A percentile compares a stretch with the other conserved stretches of the same genome.
phyloP scores from a whole-genome alignment of 345 rosid genomes.

The Physaria fendleri region DNA sequence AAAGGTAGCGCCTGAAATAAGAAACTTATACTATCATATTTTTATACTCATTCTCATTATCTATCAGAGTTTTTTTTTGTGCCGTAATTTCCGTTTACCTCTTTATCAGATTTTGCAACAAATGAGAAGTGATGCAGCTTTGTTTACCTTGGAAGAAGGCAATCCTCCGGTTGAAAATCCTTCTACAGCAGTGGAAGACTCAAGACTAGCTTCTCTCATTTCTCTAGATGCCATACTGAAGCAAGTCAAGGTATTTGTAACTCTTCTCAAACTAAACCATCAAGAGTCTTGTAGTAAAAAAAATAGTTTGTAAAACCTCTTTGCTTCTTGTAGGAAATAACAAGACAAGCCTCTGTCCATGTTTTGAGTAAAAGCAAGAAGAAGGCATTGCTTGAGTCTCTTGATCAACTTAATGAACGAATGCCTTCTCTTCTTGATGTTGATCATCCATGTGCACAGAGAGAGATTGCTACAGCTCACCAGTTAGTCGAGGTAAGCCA shows the following conservation, averaged over 20 bases:
- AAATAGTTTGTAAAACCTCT: not conserved
- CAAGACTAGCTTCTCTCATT: conserved; percentile 92
- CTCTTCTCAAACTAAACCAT: not conserved
- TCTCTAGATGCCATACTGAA: conserved; percentile 88
- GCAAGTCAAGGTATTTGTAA: conserved; percentile 75
- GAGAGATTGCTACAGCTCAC: conserved; percentile 69
- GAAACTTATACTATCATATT: not conserved
- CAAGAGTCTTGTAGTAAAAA: not conserved
- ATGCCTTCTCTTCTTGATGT: conserved; percentile 98
- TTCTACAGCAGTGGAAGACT: conserved; percentile 92
- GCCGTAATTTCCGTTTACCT: not conserved
- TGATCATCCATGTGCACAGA: conserved; percentile 91
- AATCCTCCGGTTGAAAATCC: conserved; percentile 63
- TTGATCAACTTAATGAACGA: conserved; percentile 71
- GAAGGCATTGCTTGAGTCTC: conserved; percentile 58
- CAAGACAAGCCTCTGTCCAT: conserved; percentile 66
- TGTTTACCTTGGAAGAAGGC: conserved; percentile 61
- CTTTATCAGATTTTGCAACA: conserved; percentile 77
- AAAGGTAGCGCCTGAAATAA: conserved; percentile 45
- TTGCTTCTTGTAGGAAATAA: conserved; percentile 54
- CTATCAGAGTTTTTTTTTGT: not conserved
- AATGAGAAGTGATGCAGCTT: conserved; percentile 79
- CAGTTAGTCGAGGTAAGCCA: conserved; percentile 56
- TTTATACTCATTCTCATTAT: not conserved
- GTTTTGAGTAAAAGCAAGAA: conserved; percentile 76